Evolutionary conservation across 371 early-diverging fungal genomes (phyloP).

Genomic region (Mucor saturninus): DNA sequence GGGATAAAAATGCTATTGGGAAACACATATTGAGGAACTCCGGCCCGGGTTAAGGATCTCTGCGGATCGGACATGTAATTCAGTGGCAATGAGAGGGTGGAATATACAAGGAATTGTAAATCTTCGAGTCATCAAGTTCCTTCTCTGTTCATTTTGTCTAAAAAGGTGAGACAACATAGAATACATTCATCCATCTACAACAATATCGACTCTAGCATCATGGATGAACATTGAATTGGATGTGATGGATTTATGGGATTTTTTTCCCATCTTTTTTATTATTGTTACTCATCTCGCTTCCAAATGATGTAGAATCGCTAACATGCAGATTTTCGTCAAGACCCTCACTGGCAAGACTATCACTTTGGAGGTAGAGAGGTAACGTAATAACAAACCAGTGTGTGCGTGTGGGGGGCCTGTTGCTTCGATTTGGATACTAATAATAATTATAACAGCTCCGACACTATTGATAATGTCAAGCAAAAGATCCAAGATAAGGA

Average conservation of each 20-base stretch:
- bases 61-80: constrained; percentile 5
- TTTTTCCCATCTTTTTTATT: constrained; percentile 2
- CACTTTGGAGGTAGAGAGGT: constrained; percentile 92
- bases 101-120: constrained; percentile 1
- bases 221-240: not conserved
- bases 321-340: constrained; percentile 88
- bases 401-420: too few species aligned
- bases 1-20: too few species aligned
- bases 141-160: constrained; percentile 39
- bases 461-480: constrained; percentile 80
- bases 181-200: constrained; percentile 25
- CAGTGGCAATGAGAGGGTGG: not conserved
- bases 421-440: not conserved
- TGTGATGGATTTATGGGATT: not conserved
- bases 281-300: not conserved
- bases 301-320: constrained; percentile 22
- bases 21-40: not conserved
- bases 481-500: constrained; percentile 98
- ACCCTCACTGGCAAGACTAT: constrained; percentile 92
- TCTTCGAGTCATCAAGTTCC: constrained; percentile 13
- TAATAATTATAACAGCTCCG: constrained; percentile 43
- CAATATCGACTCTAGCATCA: not conserved
- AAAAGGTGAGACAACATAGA: constrained; percentile 24
- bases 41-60: not conserved
- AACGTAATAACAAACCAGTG: not conserved